Conservation (phyloP, 2,329 filamentous ascomycete genomes). For the Hypoxylon sp. region DNA sequence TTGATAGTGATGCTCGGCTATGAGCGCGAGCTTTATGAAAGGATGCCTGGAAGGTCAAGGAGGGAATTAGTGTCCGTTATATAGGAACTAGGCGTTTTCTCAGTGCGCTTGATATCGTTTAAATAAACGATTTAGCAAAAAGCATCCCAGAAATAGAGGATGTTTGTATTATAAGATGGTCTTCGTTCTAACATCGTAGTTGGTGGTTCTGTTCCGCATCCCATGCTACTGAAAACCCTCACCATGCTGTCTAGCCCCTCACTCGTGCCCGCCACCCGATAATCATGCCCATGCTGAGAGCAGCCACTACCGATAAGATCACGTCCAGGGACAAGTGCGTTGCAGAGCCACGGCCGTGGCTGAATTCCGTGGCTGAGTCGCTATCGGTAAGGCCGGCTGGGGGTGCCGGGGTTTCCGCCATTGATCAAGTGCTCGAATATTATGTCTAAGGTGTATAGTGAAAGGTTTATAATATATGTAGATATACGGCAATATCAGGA, state of each 20-base stretch:
- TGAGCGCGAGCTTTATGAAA: neutral
- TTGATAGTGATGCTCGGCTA: constrained; percentile 8
- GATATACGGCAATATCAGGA: too few species aligned
- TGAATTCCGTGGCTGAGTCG: neutral
- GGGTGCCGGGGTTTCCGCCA: neutral
- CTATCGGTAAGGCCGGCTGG: neutral
- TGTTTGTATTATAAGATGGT: neutral
- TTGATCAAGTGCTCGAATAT: neutral
- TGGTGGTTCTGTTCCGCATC: too few species aligned
- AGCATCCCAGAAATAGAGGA: neutral
- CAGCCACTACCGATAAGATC: neutral
- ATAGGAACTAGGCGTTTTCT: constrained; percentile 5
- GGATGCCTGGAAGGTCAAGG: neutral
- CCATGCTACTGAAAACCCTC: too few species aligned
- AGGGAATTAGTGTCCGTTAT: constrained; percentile 2
- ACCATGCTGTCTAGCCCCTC: neutral
- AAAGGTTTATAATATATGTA: neutral
- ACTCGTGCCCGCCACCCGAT: neutral
- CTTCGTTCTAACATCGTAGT: neutral
- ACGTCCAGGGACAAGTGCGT: neutral
- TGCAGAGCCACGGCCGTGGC: neutral
- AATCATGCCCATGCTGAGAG: neutral
- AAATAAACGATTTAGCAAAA: neutral
- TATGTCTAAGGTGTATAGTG: neutral
- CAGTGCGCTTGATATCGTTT: neutral